These are phyloP conservation scores for Plectosphaerella cucumerina DNA, from an alignment of 2,329 filamentous ascomycete species.

Conservation along the genomic window DNA sequence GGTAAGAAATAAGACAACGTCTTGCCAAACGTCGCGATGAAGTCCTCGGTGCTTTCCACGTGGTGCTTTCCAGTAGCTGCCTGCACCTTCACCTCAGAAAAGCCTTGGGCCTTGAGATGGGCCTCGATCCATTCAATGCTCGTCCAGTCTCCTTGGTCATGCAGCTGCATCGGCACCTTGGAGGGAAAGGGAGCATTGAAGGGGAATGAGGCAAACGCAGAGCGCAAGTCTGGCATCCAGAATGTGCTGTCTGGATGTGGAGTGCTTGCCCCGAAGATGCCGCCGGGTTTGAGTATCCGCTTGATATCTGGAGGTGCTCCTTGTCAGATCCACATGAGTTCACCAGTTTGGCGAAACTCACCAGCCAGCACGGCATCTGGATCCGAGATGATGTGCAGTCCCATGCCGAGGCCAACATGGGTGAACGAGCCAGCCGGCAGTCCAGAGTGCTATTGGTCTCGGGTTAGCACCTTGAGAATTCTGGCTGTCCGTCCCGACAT, in stretches of 20 bases:
- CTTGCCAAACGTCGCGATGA: slow-evolving; percentile 25
- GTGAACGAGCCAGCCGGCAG: background rate
- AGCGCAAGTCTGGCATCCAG: slow-evolving; percentile 32
- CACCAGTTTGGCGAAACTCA: background rate
- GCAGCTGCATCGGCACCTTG: slow-evolving; percentile 31
- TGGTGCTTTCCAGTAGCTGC: background rate
- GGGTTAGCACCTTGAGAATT: background rate
- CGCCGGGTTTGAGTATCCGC: slow-evolving; percentile 32
- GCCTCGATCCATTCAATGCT: slow-evolving; percentile 31
- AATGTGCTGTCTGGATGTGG: slow-evolving; percentile 25
- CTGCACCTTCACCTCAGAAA: background rate
- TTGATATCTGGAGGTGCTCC: slow-evolving; percentile 30
- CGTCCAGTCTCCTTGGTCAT: slow-evolving; percentile 33
- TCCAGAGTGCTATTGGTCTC: background rate
- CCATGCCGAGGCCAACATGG: background rate
- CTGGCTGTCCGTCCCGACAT: too few relatives aligned
- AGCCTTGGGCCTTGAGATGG: background rate
- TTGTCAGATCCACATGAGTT: background rate
- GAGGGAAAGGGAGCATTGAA: slow-evolving; percentile 31
- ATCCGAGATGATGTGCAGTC: slow-evolving; percentile 1
- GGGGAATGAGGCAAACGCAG: slow-evolving; percentile 30
- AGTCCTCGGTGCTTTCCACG: slow-evolving; percentile 30
- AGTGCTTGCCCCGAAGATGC: slow-evolving; percentile 31
- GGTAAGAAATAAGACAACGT: slow-evolving; percentile 35
- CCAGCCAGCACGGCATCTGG: background rate